phyloP scores from a whole-genome alignment of 305 asterid genomes.

The Ajuga reptans region DNA sequence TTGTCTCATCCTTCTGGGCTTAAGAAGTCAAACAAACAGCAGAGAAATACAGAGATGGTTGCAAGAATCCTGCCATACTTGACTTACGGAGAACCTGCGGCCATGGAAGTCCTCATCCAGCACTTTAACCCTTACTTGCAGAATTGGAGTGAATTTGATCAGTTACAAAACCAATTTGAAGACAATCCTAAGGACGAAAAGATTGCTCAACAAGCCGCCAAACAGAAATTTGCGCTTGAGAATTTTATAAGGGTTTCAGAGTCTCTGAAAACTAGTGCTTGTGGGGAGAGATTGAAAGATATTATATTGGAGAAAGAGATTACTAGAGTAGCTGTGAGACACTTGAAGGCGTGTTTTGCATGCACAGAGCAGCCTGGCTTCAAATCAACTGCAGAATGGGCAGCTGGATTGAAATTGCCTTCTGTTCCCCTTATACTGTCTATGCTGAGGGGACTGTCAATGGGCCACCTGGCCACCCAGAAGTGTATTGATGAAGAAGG shows the following conservation, averaged over 20 bases:
- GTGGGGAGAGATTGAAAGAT: slow-evolving; percentile 97
- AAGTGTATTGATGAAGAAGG: slow-evolving; percentile 78
- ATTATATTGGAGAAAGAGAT: slow-evolving; percentile 92
- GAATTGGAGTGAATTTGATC: slow-evolving; percentile 84
- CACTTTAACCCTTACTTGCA: slow-evolving; percentile 89
- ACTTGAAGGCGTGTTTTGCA: slow-evolving; percentile 72
- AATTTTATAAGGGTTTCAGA: slow-evolving; percentile 96
- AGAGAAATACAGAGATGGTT: slow-evolving; percentile 98
- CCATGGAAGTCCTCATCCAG: slow-evolving; percentile 94
- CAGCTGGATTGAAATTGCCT: slow-evolving; percentile 64
- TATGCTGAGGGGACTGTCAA: slow-evolving; percentile 89
- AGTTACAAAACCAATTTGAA: slow-evolving; percentile 59
- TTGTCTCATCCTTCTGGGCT: slow-evolving; percentile 89
- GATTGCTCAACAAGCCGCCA: slow-evolving; percentile 61
- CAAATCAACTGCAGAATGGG: slow-evolving; percentile 70
- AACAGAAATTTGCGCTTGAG: slow-evolving; percentile 86
- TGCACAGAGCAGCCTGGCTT: slow-evolving; percentile 69
- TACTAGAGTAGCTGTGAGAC: slow-evolving; percentile 69
- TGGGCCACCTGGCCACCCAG: slow-evolving; percentile 95
- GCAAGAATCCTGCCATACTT: slow-evolving; percentile 98
- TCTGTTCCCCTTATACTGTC: slow-evolving; percentile 90
- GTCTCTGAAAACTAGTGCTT: slow-evolving; percentile 89
- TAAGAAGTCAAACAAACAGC: slow-evolving; percentile 86
- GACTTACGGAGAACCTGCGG: slow-evolving; percentile 95
- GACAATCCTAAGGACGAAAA: slow-evolving; percentile 75